phyloP scores from a whole-genome alignment of 192 early-diverging fungal genomes.

The Obelidium mucronatum region DNA sequence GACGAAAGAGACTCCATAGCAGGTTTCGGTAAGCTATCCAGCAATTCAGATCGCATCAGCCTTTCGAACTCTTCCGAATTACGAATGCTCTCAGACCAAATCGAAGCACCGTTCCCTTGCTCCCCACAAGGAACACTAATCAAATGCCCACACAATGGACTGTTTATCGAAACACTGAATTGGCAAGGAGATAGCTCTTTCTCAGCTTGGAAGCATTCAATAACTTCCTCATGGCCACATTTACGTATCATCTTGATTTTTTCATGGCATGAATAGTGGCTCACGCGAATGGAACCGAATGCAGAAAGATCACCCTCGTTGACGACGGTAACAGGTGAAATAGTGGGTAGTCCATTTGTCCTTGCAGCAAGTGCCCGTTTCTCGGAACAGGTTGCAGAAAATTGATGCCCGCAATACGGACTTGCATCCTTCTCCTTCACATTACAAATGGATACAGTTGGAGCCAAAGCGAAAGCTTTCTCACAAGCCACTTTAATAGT shows the following conservation, averaged over 20 bases:
- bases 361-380: not conserved
- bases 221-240: slow-evolving; percentile 28
- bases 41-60: slow-evolving; percentile 21
- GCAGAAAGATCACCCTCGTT: slow-evolving; percentile 18
- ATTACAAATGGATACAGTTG: not conserved
- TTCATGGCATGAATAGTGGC: not conserved
- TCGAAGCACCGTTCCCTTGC: not conserved
- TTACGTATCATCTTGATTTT: slow-evolving; percentile 25
- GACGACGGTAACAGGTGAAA: slow-evolving; percentile 4
- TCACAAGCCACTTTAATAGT: slow-evolving; percentile 9
- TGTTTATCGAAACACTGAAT: not conserved
- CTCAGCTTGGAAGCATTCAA: slow-evolving; percentile 16
- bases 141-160: slow-evolving; percentile 34
- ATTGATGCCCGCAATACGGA: slow-evolving; percentile 37
- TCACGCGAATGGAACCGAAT: not conserved
- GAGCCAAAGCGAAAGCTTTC: slow-evolving; percentile 23
- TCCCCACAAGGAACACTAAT: slow-evolving; percentile 17
- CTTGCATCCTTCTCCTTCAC: not conserved
- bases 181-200: not conserved
- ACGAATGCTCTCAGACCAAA: slow-evolving; percentile 4
- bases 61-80: not conserved
- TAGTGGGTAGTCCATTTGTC: not conserved
- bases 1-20: not conserved
- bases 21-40: slow-evolving; percentile 12
- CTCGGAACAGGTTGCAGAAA: not conserved